Base-by-base conservation (phyloP, 75 land plant genomes). In the Sequoiadendron giganteum region DNA sequence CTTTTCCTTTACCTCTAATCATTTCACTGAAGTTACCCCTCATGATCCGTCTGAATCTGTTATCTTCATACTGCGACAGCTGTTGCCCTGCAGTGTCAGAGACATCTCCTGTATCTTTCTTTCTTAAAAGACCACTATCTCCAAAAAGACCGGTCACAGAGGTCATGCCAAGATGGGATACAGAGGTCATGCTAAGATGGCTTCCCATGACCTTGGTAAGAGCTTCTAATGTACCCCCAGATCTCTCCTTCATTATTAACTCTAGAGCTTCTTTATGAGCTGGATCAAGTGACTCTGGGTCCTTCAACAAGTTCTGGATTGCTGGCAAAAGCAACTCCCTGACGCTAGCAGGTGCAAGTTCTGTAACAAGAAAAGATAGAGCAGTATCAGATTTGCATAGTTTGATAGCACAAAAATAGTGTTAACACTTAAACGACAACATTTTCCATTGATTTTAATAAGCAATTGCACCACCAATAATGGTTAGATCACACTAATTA, bases 201-300 rank as follows among this genome's bases (percentile, higher is more conserved):
- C 93, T 90, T 34, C 96, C 96, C 96, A 97, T 95, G 40, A 95
- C 98, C 89, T 95, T 94, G 75, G 94, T 95, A 88, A 96, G 91
- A 48, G 93, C 87, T 85, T 98, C 97, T 15, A 94, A 91, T 30
- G 95, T 90, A 40, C 99, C 93, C 39, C 94, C 95, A 72, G 98
- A 95, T 86, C 99, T 93, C 68, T 98, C 99, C 88, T 88, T 96
- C 88, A 93, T 65, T 89, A 98, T 97, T 55, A 94, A 87, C 87
- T 98, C 99, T 84, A 98, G 90, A 39, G 99, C 99, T 90, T 96
- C 98, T 86, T 97, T 98, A 85, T 98, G 99, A 38, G 96, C 99
- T 49, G 98, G 99, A 90, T 98, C 99, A 38, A 98, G 92, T 9
- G 94, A 88, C 85, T 98, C 99, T 3, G 88, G 39, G 86, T 98